Evolutionary conservation across 768 basidiomycete species (phyloP), one percentile per base, ranked within the genome.

Genomic region (Tulasnella sp.): DNA sequence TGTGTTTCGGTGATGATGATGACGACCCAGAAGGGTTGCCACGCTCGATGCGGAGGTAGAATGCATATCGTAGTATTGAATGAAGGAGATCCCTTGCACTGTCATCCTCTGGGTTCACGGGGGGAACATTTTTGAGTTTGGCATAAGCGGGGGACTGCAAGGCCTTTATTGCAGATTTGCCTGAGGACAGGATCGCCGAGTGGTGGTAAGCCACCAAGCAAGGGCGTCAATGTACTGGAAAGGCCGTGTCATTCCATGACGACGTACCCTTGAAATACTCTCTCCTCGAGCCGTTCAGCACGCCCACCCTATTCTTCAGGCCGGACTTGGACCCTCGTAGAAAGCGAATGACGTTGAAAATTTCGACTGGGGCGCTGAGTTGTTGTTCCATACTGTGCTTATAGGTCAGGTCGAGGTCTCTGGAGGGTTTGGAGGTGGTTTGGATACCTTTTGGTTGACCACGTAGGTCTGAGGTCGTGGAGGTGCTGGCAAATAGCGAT

Each of bases 261-360:
- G 39, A 62, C 76, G 63, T 50, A 92, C 94, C 96, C 75, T 92
- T 99, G 77, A 98, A 99, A 72, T 98, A 99, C 70, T 98, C 94
- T 50, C 93, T 72, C 34, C 94, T 83, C 70, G 94, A 96, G 21
- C 94, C 94, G 64, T 89, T 89, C 65, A 97, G 72, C 7, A 92
- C 85, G 19, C 96, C 96, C 8, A 85, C 83, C 62, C 89, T 78
- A 53, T 83, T 78, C 74, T 96, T 97, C 64, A 97, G 81, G 2
- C 89, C 89, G 12, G 88, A 76, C 65, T 82, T 83, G 63, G 85
- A 83, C 62, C 86, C 83, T 42, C 96, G 81, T 49, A 99, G 74
- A 66, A 87, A 99, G 62, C 86, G 79, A 53, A 87, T 87, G 48
- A 92, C 82, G 65, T 82, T 84, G 64, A 82, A 81, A 49, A 89